These are phyloP conservation scores for Flueggea neowawraea DNA, from an alignment of 441 rosid species.

Conservation along the genomic window DNA sequence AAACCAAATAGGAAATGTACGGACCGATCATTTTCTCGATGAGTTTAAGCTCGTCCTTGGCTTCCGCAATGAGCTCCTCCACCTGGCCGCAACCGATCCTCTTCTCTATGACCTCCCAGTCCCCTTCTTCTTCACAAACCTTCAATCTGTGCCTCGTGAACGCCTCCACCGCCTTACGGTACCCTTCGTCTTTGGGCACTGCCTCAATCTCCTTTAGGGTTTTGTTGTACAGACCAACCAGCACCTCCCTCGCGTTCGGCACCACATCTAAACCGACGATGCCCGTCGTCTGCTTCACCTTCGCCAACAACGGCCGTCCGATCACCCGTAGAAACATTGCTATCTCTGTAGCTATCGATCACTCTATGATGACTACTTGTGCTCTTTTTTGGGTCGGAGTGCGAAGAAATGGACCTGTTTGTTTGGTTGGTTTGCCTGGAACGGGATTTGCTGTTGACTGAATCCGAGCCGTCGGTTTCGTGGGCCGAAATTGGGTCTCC, in stretches of 20 bases:
- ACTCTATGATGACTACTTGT: too few relatives aligned
- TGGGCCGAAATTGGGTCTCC: too few relatives aligned
- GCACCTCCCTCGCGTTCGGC: slow-evolving; percentile 78
- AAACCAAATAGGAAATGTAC: too few relatives aligned
- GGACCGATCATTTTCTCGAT: slow-evolving; percentile 83
- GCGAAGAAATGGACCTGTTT: too few relatives aligned
- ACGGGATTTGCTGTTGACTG: too few relatives aligned
- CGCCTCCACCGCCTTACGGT: slow-evolving; percentile 86
- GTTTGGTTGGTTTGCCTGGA: too few relatives aligned
- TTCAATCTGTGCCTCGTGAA: slow-evolving; percentile 71
- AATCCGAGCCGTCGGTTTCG: too few relatives aligned
- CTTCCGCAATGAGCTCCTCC: slow-evolving; percentile 94
- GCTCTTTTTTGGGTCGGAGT: too few relatives aligned
- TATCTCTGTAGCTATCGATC: slow-evolving; percentile 2
- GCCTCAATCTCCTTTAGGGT: slow-evolving; percentile 85
- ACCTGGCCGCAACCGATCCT: slow-evolving; percentile 89
- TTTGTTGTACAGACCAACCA: slow-evolving; percentile 71
- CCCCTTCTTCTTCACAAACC: slow-evolving; percentile 70
- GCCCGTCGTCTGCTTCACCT: slow-evolving; percentile 86
- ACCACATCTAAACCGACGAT: slow-evolving; percentile 89
- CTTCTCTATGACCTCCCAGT: slow-evolving; percentile 79
- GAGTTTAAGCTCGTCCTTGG: slow-evolving; percentile 87
- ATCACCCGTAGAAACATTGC: slow-evolving; percentile 72
- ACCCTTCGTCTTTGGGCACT: slow-evolving; percentile 87
- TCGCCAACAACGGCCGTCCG: slow-evolving; percentile 86